phyloP scores from a whole-genome alignment of 1,284 basidiomycete genomes.

The Volvariella volvacea region DNA sequence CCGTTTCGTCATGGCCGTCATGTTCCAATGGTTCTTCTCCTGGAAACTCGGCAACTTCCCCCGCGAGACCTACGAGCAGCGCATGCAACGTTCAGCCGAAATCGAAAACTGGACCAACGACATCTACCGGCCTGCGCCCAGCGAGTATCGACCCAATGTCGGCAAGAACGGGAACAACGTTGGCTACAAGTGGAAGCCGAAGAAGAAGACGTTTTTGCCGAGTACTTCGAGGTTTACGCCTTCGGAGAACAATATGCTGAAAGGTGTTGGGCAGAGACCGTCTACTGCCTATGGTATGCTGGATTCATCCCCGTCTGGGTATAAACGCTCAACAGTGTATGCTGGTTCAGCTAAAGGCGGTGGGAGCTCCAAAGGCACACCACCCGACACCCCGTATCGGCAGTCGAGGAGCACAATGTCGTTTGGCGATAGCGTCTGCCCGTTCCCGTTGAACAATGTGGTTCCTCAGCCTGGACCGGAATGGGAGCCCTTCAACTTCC shows the following conservation, averaged over 20 bases:
- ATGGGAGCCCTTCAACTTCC: slow-evolving; percentile 95
- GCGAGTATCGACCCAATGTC: slow-evolving; percentile 87
- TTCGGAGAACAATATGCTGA: slow-evolving; percentile 54
- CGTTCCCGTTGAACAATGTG: slow-evolving; percentile 88
- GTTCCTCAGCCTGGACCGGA: slow-evolving; percentile 90
- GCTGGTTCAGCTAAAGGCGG: slow-evolving; percentile 34
- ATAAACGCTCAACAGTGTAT: slow-evolving; percentile 60
- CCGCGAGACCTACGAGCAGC: slow-evolving; percentile 88
- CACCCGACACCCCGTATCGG: slow-evolving; percentile 72
- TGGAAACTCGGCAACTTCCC: slow-evolving; percentile 93
- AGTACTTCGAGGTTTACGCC: slow-evolving; percentile 86
- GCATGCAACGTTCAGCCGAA: slow-evolving; percentile 86
- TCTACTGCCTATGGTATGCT: slow-evolving; percentile 72
- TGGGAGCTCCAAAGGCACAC: slow-evolving; percentile 55
- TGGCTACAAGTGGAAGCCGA: slow-evolving; percentile 35
- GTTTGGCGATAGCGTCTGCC: slow-evolving; percentile 79
- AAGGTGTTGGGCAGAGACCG: slow-evolving; percentile 55
- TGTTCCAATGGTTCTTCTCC: slow-evolving; percentile 97
- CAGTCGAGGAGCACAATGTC: slow-evolving; percentile 77
- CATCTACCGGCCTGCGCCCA: slow-evolving; percentile 93
- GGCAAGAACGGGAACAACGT: slow-evolving; percentile 53
- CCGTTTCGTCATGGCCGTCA: slow-evolving; percentile 94
- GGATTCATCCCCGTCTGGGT: slow-evolving; percentile 46
- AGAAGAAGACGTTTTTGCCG: slow-evolving; percentile 72
- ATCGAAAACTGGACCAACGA: slow-evolving; percentile 97